These are phyloP conservation scores for Phytophthora sojae DNA, from an alignment of 352 stramenopile genomes.

Conservation along the genomic window DNA sequence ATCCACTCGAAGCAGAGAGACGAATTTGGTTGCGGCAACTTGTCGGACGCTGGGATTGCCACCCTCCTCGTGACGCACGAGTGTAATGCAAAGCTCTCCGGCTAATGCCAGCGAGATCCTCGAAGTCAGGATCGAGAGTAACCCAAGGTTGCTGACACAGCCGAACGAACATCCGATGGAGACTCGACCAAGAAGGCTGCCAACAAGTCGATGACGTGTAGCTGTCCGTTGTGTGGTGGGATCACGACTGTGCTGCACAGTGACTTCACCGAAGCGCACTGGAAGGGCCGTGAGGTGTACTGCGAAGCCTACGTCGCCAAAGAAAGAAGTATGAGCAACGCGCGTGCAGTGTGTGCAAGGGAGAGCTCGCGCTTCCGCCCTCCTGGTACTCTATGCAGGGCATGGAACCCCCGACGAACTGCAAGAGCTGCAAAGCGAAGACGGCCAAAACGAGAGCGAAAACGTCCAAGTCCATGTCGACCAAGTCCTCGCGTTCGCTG, in stretches of 20 bases:
- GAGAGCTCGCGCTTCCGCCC: conserved; percentile 2
- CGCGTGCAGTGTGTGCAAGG: conserved; percentile 14
- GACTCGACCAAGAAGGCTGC: not conserved
- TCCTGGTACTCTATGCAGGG: conserved; percentile 49
- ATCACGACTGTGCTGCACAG: conserved; percentile 31
- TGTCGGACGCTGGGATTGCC: conserved; percentile 35
- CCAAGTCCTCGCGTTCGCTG: too few species aligned
- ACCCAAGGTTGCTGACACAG: too few species aligned
- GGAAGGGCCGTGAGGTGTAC: conserved; percentile 25
- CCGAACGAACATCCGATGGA: too few species aligned
- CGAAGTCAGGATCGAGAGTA: not conserved
- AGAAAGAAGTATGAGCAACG: not conserved
- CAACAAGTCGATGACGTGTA: conserved; percentile 32
- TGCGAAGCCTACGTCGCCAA: conserved; percentile 24
- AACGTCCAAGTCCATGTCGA: too few species aligned
- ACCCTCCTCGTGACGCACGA: conserved; percentile 46
- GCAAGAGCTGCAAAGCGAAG: conserved; percentile 34
- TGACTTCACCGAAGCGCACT: conserved; percentile 31
- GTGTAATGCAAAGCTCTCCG: conserved; percentile 46
- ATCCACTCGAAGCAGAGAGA: conserved; percentile 42
- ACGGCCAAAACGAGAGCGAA: too few species aligned
- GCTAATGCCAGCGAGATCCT: conserved; percentile 19
- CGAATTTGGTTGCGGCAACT: conserved; percentile 41
- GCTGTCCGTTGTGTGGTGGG: conserved; percentile 43
- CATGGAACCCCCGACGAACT: conserved; percentile 26